phyloP scores from a whole-genome alignment of 2,329 filamentous ascomycete genomes.

The Dothiorella sarmentorum region DNA sequence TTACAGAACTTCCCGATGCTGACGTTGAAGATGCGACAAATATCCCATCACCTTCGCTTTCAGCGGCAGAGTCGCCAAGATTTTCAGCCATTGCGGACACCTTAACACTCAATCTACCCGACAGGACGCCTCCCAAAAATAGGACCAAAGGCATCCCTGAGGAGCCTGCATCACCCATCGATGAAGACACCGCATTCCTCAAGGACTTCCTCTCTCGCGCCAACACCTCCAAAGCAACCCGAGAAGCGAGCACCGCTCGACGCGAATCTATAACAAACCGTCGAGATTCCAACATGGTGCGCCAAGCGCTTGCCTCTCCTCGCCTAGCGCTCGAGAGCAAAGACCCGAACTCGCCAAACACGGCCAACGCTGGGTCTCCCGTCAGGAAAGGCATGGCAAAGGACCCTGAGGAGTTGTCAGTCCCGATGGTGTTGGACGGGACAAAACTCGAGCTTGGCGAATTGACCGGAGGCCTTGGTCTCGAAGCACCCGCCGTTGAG shows the following conservation, averaged over 20 bases:
- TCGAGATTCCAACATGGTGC: conserved; percentile 46
- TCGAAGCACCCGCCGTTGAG: background rate
- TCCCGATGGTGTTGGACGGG: too few relatives aligned
- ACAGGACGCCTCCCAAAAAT: background rate
- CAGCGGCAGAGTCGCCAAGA: conserved; percentile 6
- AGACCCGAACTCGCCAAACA: conserved; percentile 45
- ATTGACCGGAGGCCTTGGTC: background rate
- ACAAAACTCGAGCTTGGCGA: conserved; percentile 2
- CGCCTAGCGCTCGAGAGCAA: conserved; percentile 44
- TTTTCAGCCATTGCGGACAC: conserved; percentile 18
- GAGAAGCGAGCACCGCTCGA: conserved; percentile 33
- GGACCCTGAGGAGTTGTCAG: background rate
- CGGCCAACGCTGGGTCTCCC: background rate
- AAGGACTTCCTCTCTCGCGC: conserved; percentile 49
- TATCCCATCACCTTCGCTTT: conserved; percentile 16
- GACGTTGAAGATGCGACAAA: background rate
- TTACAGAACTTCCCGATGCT: background rate
- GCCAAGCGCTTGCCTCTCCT: conserved; percentile 46
- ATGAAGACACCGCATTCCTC: conserved; percentile 48
- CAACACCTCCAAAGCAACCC: conserved; percentile 44
- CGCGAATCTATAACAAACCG: conserved; percentile 45
- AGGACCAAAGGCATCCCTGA: background rate
- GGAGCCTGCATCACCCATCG: conserved; percentile 27
- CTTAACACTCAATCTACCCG: conserved; percentile 15
- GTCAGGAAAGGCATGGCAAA: background rate